A percentile compares a stretch with the other conserved stretches of the same genome.
These are phyloP conservation scores for Aegilops tauschii DNA, from an alignment of 176 grass and related monocot species.

Conservation along the genomic window DNA sequence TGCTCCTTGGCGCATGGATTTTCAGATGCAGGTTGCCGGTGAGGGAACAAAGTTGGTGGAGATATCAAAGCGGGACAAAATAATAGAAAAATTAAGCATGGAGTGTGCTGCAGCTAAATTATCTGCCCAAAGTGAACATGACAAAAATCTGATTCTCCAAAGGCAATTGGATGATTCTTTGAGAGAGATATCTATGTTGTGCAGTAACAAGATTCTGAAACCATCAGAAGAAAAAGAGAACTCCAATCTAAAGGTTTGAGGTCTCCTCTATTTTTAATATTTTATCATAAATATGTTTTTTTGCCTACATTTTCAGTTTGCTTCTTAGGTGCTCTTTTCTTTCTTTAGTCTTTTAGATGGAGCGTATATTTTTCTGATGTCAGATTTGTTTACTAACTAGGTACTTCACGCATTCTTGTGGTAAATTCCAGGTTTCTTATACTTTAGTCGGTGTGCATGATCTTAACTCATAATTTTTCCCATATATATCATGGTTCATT, in stretches of 20 bases:
- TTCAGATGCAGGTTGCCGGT: conserved; percentile 23
- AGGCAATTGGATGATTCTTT: not conserved
- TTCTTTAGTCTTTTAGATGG: not conserved
- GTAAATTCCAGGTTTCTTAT: not conserved
- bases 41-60: conserved; percentile 27
- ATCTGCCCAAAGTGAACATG: conserved; percentile 49
- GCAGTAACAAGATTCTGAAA: conserved; percentile 52
- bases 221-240: conserved; percentile 69
- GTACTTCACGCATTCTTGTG: not conserved
- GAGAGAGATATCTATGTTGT: conserved; percentile 20
- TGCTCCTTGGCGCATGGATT: conserved; percentile 18
- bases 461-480: not conserved
- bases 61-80: conserved; percentile 19
- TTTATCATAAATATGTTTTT: not conserved
- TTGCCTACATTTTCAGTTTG: not conserved
- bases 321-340: not conserved
- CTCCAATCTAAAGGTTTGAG: conserved; percentile 61
- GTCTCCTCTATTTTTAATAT: conserved; percentile 14
- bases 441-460: not conserved
- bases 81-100: conserved; percentile 48
- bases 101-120: conserved; percentile 53
- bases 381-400: not conserved
- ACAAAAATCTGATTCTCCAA: conserved; percentile 60
- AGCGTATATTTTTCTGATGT: conserved; percentile 1
- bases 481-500: not conserved